Conservation (phyloP, 192 early-diverging fungal genomes). For the Coemansia sp. region DNA sequence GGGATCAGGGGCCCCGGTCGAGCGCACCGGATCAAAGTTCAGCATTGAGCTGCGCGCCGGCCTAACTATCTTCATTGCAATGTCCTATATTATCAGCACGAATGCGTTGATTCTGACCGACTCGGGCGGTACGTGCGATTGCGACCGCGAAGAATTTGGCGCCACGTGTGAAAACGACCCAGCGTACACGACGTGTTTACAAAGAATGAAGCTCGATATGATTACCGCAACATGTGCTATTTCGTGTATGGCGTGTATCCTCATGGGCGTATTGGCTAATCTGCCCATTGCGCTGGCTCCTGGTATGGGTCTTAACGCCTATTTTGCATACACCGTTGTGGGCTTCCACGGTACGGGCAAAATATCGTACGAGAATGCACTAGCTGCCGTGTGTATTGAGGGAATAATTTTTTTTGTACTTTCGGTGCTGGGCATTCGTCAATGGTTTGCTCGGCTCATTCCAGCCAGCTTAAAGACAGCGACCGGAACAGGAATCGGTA, state of each 20-base stretch:
- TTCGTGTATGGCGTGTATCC: slow-evolving; percentile 62
- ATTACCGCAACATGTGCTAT: slow-evolving; percentile 73
- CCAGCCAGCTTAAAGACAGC: slow-evolving; percentile 73
- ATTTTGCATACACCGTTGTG: slow-evolving; percentile 82
- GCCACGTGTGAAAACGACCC: slow-evolving; percentile 60
- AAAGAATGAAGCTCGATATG: slow-evolving; percentile 64
- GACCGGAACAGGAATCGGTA: slow-evolving; percentile 72
- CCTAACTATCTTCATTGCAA: slow-evolving; percentile 66
- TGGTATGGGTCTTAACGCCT: slow-evolving; percentile 83
- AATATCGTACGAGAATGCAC: slow-evolving; percentile 64
- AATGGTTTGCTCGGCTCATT: slow-evolving; percentile 75
- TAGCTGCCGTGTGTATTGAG: slow-evolving; percentile 80
- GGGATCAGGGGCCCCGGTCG: slow-evolving; percentile 58
- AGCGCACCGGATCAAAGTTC: slow-evolving; percentile 66
- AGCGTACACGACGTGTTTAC: slow-evolving; percentile 66
- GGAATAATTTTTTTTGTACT: slow-evolving; percentile 78
- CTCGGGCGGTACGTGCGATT: slow-evolving; percentile 76
- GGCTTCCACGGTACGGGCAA: slow-evolving; percentile 76
- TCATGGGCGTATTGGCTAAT: slow-evolving; percentile 71
- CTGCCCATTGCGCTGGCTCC: slow-evolving; percentile 79
- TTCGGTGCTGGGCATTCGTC: slow-evolving; percentile 73
- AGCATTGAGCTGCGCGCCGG: slow-evolving; percentile 69
- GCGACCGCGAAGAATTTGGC: slow-evolving; percentile 56
- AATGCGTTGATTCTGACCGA: slow-evolving; percentile 76
- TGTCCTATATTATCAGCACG: slow-evolving; percentile 73